Conservation (phyloP, 768 basidiomycete genomes). For the Macrolepiota fuliginosa region DNA sequence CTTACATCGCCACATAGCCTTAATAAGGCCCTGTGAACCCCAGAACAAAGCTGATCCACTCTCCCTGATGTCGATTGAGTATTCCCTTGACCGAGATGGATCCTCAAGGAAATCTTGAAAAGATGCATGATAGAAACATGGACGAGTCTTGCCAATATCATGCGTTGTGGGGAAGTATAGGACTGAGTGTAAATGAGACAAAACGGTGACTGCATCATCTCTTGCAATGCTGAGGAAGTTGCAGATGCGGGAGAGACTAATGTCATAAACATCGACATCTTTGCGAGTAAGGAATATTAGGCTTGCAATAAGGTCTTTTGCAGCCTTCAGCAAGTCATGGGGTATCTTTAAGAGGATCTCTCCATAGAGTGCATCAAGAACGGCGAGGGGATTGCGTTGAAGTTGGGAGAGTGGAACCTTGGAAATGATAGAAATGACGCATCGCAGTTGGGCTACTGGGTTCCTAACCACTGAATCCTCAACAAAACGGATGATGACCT, state of each 20-base stretch:
- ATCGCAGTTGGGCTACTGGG: slow-evolving; percentile 3
- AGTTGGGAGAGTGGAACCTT: background rate
- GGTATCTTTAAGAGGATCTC: background rate
- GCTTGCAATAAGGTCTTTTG: background rate
- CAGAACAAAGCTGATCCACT: no score
- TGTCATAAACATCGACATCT: background rate
- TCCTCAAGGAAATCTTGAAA: background rate
- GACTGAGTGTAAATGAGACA: background rate
- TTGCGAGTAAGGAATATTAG: background rate
- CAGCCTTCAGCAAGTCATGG: background rate
- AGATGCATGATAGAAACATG: background rate
- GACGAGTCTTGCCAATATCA: background rate
- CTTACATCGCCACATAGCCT: no score
- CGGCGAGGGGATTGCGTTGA: background rate
- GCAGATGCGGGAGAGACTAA: background rate
- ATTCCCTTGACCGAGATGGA: background rate
- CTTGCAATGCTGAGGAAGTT: background rate
- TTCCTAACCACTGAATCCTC: slow-evolving; percentile 5
- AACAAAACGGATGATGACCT: slow-evolving; percentile 21
- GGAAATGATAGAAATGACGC: background rate
- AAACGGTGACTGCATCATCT: background rate
- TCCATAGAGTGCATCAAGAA: slow-evolving; percentile 8
- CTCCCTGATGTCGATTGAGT: background rate
- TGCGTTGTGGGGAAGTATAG: background rate
- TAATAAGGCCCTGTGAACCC: no score